phyloP scores from a whole-genome alignment of 108 stramenopile species.

The Cyclotella sp. region DNA sequence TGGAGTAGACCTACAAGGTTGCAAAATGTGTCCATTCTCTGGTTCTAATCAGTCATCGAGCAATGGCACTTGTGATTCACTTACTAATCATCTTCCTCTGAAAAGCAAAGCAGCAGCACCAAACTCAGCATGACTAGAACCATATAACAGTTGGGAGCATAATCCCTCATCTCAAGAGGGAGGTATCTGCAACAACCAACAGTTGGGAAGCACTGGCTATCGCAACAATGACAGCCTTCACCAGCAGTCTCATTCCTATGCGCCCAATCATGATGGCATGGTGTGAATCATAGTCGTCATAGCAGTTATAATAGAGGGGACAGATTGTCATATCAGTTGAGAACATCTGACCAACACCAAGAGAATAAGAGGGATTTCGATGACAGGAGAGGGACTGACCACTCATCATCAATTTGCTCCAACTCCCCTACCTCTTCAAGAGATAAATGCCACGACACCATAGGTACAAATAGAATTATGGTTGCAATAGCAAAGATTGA shows the following conservation, averaged over 20 bases:
- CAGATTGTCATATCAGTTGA: not conserved
- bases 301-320: not conserved
- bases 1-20: not conserved
- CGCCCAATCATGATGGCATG: not conserved
- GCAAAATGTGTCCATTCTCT: not conserved
- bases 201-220: not conserved
- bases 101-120: not conserved
- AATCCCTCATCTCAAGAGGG: constrained; percentile 5
- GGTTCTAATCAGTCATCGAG: not conserved
- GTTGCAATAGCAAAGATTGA: constrained; percentile 2
- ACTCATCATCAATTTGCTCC: constrained; percentile 2
- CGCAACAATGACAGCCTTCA: not conserved
- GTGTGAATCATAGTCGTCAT: not conserved
- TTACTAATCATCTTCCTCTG: not conserved
- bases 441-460: not conserved
- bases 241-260: not conserved
- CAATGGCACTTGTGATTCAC: not conserved
- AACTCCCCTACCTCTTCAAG: not conserved
- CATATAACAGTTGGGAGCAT: constrained; percentile 1
- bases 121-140: not conserved
- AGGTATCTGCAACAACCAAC: constrained; percentile 24
- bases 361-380: constrained; percentile 14
- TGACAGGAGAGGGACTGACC: not conserved
- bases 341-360: not conserved
- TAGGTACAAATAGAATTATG: not conserved